phyloP scores from a whole-genome alignment of 2,329 filamentous ascomycete species.

The Colletotrichum sidae region DNA sequence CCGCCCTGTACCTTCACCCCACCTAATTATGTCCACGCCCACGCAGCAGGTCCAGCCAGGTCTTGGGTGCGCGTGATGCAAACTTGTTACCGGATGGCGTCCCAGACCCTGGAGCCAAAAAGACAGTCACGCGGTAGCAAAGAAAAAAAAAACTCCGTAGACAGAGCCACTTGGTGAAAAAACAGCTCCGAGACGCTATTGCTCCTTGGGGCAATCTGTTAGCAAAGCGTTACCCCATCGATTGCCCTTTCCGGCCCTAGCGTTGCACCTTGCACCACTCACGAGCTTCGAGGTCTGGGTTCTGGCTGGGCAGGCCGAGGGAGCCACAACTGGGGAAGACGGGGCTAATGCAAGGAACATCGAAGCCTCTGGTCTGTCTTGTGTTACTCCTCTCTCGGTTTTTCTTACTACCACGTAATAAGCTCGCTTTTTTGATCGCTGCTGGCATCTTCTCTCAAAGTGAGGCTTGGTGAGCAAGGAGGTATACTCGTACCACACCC shows the following conservation, averaged over 20 bases:
- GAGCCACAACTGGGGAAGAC: conserved; percentile 25
- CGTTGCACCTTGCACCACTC: conserved; percentile 7
- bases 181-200: conserved; percentile 30
- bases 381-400: too few relatives aligned
- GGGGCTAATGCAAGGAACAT: conserved; percentile 37
- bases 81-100: conserved; percentile 18
- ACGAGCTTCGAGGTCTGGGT: too few relatives aligned
- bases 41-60: too few relatives aligned
- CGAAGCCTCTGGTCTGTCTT: not conserved
- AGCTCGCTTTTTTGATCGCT: conserved; percentile 21
- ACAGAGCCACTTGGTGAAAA: not conserved
- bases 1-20: not conserved
- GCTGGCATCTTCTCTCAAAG: conserved; percentile 19
- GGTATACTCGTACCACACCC: too few relatives aligned
- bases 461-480: not conserved
- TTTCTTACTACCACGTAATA: not conserved
- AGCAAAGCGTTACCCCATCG: conserved; percentile 36
- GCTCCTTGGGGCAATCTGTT: conserved; percentile 25
- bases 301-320: conserved; percentile 3
- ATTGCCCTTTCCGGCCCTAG: conserved; percentile 32
- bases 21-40: too few relatives aligned
- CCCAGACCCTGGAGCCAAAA: not conserved
- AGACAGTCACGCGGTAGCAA: conserved; percentile 17
- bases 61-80: conserved; percentile 30
- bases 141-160: not conserved